Percentiles rank a stretch among this genome's conserved stretches.
phyloP scores from a whole-genome alignment of 345 rosid species.

The Anastatica hierochuntica region DNA sequence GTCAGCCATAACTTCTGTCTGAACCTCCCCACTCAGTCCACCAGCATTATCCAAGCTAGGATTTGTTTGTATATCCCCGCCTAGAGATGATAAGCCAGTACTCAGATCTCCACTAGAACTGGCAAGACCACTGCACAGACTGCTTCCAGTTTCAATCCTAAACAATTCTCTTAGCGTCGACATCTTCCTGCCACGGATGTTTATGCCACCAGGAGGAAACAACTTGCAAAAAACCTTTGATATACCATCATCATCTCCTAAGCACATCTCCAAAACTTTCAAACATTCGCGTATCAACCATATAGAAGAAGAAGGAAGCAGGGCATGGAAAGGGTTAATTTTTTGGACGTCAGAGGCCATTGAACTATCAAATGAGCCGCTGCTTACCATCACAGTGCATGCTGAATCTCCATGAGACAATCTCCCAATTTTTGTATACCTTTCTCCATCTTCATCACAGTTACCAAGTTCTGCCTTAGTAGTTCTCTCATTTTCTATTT shows the following conservation, averaged over 20 bases:
- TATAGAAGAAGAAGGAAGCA: conserved; percentile 46
- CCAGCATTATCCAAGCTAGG: conserved; percentile 32
- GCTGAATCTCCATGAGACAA: conserved; percentile 66
- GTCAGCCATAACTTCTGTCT: conserved; percentile 21
- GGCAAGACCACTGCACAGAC: conserved; percentile 40
- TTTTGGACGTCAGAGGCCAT: conserved; percentile 30
- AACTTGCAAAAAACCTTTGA: conserved; percentile 29
- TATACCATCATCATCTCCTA: conserved; percentile 49
- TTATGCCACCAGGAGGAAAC: conserved; percentile 28
- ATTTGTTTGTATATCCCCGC: conserved; percentile 25
- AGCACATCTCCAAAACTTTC: conserved; percentile 57
- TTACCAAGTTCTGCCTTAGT: conserved; percentile 26
- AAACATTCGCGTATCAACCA: conserved; percentile 67
- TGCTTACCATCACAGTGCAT: conserved; percentile 43
- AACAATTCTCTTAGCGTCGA: conserved; percentile 43
- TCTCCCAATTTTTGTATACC: conserved; percentile 84
- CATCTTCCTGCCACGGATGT: conserved; percentile 33
- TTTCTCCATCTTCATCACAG: conserved; percentile 44
- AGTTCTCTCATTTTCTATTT: conserved; percentile 25
- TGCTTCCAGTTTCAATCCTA: conserved; percentile 45
- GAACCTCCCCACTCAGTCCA: conserved; percentile 26
- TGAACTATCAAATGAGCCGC: conserved; percentile 30
- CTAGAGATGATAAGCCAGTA: conserved; percentile 24
- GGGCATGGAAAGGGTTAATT: conserved; percentile 19
- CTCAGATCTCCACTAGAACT: conserved; percentile 40